Percentiles rank a stretch among this genome's conserved stretches.
phyloP scores from a whole-genome alignment of 208 protist genomes.

The Acanthamoeba royreba region DNA sequence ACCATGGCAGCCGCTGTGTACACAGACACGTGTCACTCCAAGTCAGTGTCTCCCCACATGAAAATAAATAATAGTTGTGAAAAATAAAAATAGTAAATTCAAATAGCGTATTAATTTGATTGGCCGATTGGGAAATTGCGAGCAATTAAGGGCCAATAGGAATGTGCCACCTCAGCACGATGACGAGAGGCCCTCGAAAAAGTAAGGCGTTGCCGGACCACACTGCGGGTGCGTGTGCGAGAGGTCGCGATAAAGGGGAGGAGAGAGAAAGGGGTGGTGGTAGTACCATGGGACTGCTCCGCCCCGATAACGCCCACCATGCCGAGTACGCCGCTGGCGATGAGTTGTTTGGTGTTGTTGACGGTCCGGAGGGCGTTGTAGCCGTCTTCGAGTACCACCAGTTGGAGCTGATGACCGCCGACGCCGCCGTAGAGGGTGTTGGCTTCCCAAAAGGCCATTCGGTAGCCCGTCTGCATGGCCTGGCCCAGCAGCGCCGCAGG shows the following conservation, averaged over 20 bases:
- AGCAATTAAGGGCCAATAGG: too few species aligned
- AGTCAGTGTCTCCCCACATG: too few species aligned
- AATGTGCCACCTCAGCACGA: too few species aligned
- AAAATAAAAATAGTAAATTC: background rate
- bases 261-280: background rate
- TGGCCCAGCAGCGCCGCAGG: background rate
- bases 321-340: background rate
- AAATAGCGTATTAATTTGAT: too few species aligned
- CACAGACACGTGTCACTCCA: too few species aligned
- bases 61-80: too few species aligned
- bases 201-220: too few species aligned
- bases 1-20: background rate
- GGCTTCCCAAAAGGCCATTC: background rate
- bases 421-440: background rate
- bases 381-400: background rate
- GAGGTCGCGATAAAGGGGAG: background rate
- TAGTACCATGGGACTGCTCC: background rate
- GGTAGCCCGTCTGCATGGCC: background rate
- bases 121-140: too few species aligned
- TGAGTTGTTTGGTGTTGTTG: background rate
- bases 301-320: background rate
- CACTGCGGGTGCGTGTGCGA: too few species aligned
- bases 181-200: too few species aligned
- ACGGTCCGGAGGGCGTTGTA: background rate
- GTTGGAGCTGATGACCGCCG: background rate